Evolutionary conservation across 2,329 filamentous ascomycete genomes (phyloP).

Genomic region (Thelonectria rubi): DNA sequence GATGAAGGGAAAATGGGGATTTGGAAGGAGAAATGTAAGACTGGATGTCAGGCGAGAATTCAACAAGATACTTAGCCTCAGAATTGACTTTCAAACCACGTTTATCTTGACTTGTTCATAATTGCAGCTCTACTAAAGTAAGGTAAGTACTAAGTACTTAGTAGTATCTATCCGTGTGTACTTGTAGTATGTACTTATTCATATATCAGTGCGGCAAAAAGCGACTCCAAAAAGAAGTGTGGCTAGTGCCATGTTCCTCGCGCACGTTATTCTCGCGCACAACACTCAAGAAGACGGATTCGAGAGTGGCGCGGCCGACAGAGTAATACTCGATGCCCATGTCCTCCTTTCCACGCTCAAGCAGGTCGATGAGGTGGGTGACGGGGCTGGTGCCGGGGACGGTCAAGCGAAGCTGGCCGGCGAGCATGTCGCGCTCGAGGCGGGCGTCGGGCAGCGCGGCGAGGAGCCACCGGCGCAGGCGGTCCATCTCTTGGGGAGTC

Average conservation of each 20-base stretch:
- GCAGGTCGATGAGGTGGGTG: constrained; percentile 49
- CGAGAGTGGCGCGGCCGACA: constrained; percentile 72
- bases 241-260: constrained; percentile 29
- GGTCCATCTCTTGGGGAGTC: constrained; percentile 62
- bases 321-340: constrained; percentile 73
- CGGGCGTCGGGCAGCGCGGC: constrained; percentile 60
- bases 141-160: no score
- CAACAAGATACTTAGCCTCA: not conserved
- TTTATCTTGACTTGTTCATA: no score
- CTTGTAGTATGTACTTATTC: no score
- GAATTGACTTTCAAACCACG: no score
- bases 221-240: not conserved
- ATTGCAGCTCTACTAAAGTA: no score
- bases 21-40: not conserved
- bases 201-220: not conserved
- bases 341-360: constrained; percentile 65
- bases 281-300: constrained; percentile 75
- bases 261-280: constrained; percentile 65
- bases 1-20: not conserved
- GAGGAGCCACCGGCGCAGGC: constrained; percentile 64
- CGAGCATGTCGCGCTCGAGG: constrained; percentile 66
- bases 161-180: no score
- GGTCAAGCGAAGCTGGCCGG: constrained; percentile 61
- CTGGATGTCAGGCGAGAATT: constrained; percentile 10
- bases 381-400: constrained; percentile 39